These are phyloP conservation scores for Aspergillus ibericus DNA, from an alignment of 2,329 filamentous ascomycete species.

Conservation along the genomic window DNA sequence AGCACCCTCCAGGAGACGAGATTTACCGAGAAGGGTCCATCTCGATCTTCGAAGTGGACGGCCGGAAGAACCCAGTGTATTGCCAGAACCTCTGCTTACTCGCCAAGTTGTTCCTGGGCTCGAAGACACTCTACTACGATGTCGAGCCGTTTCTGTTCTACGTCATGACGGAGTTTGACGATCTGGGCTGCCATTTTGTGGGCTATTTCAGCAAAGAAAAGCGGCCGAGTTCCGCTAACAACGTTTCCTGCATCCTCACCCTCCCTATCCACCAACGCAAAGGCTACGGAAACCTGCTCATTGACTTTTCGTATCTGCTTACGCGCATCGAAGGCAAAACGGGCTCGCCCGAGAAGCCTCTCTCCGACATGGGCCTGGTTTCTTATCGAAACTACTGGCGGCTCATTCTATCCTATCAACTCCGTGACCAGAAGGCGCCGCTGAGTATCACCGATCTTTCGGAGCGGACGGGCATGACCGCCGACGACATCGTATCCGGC, in stretches of 20 bases:
- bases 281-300: conserved; percentile 92
- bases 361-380: conserved; percentile 96
- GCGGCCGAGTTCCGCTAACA: conserved; percentile 88
- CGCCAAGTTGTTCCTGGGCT: conserved; percentile 94
- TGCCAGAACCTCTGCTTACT: conserved; percentile 93
- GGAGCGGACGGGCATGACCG: conserved; percentile 88
- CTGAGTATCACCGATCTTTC: conserved; percentile 61
- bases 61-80: conserved; percentile 89
- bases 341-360: conserved; percentile 92
- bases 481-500: conserved; percentile 93
- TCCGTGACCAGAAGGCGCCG: conserved; percentile 63
- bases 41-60: conserved; percentile 97
- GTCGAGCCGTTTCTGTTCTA: conserved; percentile 99
- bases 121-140: conserved; percentile 98
- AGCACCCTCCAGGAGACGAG: conserved; percentile 95
- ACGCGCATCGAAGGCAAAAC: conserved; percentile 91
- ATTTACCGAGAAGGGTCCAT: conserved; percentile 94
- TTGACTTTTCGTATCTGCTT: conserved; percentile 96
- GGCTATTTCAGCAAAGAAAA: conserved; percentile 99
- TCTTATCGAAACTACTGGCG: conserved; percentile 99
- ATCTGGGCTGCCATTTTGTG: conserved; percentile 90
- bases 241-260: conserved; percentile 95
- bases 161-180: conserved; percentile 88
- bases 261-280: conserved; percentile 95
- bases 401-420: conserved; percentile 78